Percentiles rank a stretch among this genome's conserved stretches.
Conservation (phyloP, 768 basidiomycete genomes). For the Terana coerulea region DNA sequence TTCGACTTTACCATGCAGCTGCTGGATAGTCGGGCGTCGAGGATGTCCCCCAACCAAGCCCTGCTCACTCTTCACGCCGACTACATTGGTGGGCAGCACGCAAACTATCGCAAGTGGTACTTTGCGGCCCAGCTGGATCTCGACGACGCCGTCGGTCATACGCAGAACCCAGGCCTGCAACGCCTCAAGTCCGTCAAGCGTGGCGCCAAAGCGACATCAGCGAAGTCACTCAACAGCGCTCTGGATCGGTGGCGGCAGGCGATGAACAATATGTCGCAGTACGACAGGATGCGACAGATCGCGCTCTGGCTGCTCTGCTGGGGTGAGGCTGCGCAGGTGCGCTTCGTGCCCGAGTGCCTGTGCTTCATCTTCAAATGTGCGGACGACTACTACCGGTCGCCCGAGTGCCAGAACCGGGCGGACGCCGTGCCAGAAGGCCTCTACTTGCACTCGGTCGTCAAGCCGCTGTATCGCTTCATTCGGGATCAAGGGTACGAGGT, state of each 20-base stretch:
- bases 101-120: conserved; percentile 99
- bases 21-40: conserved; percentile 92
- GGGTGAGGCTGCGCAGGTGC: conserved; percentile 98
- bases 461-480: conserved; percentile 94
- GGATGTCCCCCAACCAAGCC: conserved; percentile 96
- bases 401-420: conserved; percentile 92
- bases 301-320: conserved; percentile 94
- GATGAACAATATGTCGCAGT: conserved; percentile 98
- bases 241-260: conserved; percentile 93
- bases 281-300: conserved; percentile 94
- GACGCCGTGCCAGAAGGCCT: conserved; percentile 94
- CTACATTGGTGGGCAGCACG: conserved; percentile 97
- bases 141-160: conserved; percentile 92
- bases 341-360: conserved; percentile 93
- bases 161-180: conserved; percentile 86
- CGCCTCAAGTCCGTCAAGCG: conserved; percentile 70
- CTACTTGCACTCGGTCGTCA: conserved; percentile 87
- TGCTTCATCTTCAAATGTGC: conserved; percentile 99
- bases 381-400: conserved; percentile 97
- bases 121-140: conserved; percentile 98
- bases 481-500: conserved; percentile 98
- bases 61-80: conserved; percentile 95
- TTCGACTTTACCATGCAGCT: conserved; percentile 99
- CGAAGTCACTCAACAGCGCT: conserved; percentile 74
- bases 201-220: conserved; percentile 51